Percentiles rank a stretch among this genome's conserved stretches.
Conservation (phyloP, 1,139 yeast species). For the Insectozyma bohioensis region DNA sequence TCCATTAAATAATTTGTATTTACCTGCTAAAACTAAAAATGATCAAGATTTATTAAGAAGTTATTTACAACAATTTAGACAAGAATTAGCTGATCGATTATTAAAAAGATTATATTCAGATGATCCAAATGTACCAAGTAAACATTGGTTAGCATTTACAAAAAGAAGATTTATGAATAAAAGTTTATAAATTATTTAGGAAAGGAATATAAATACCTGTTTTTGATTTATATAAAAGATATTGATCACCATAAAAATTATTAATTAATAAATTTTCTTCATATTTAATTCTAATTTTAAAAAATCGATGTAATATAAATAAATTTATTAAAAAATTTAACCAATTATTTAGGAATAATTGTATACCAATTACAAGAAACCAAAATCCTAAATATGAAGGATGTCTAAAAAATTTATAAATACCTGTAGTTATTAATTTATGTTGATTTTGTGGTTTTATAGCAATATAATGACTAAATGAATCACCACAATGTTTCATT, state of each 20-base stretch:
- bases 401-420: slow-evolving; percentile 33
- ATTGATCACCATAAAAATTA: slow-evolving; percentile 29
- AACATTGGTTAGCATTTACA: slow-evolving; percentile 95
- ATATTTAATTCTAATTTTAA: slow-evolving; percentile 31
- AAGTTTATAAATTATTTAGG: slow-evolving; percentile 49
- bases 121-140: slow-evolving; percentile 55
- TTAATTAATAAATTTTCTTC: slow-evolving; percentile 37
- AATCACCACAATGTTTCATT: slow-evolving; percentile 36
- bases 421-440: slow-evolving; percentile 31
- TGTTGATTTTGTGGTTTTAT: slow-evolving; percentile 9
- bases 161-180: slow-evolving; percentile 95
- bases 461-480: slow-evolving; percentile 36
- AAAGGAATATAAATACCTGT: slow-evolving; percentile 35
- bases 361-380: slow-evolving; percentile 35
- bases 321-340: slow-evolving; percentile 20
- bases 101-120: slow-evolving; percentile 69
- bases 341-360: slow-evolving; percentile 27
- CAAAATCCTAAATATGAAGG: slow-evolving; percentile 48
- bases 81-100: slow-evolving; percentile 83
- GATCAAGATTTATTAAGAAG: slow-evolving; percentile 79
- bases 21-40: slow-evolving; percentile 69
- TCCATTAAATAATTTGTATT: slow-evolving; percentile 83
- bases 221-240: slow-evolving; percentile 23
- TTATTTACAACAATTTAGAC: slow-evolving; percentile 90
- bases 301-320: slow-evolving; percentile 27